Percentiles rank a stretch among this genome's conserved stretches.
These are phyloP conservation scores for Albizia julibrissin DNA, from an alignment of 306 rosid species.

Conservation along the genomic window DNA sequence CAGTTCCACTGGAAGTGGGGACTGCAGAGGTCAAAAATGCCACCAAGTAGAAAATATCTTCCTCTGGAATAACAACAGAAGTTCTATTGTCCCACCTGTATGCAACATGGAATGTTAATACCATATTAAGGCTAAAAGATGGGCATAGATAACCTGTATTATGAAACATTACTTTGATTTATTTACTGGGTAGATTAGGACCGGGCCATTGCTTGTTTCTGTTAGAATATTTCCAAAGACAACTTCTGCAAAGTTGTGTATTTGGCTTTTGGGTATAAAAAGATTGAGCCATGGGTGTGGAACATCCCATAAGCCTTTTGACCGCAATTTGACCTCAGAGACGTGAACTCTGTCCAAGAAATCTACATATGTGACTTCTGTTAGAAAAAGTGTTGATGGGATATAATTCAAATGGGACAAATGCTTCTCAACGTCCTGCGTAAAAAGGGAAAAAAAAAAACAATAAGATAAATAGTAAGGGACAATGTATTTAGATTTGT, in stretches of 20 bases:
- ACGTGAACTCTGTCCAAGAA: conserved; percentile 92
- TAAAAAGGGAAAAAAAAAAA: not conserved
- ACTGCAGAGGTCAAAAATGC: conserved; percentile 90
- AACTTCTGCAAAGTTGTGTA: conserved; percentile 65
- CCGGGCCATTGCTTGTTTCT: conserved; percentile 64
- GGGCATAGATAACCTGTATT: conserved; percentile 7
- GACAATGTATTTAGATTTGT: not conserved
- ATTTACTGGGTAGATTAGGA: conserved; percentile 89
- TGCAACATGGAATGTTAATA: conserved; percentile 42
- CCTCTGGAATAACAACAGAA: conserved; percentile 75
- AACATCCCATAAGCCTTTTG: conserved; percentile 92
- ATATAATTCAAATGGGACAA: conserved; percentile 59
- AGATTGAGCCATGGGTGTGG: conserved; percentile 99
- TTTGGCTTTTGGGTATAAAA: conserved; percentile 80
- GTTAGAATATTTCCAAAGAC: conserved; percentile 87
- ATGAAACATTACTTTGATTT: conserved; percentile 62
- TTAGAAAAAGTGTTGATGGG: conserved; percentile 75
- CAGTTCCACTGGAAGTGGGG: conserved; percentile 72
- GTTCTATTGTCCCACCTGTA: conserved; percentile 92
- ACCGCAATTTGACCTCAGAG: conserved; percentile 83
- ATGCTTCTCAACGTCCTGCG: conserved; percentile 71
- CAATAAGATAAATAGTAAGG: not conserved
- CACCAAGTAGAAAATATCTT: conserved; percentile 79
- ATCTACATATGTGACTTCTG: conserved; percentile 74
- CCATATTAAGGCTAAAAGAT: conserved; percentile 11